Base-by-base conservation (phyloP, 768 basidiomycete species). In the Pleurotus sapidus region DNA sequence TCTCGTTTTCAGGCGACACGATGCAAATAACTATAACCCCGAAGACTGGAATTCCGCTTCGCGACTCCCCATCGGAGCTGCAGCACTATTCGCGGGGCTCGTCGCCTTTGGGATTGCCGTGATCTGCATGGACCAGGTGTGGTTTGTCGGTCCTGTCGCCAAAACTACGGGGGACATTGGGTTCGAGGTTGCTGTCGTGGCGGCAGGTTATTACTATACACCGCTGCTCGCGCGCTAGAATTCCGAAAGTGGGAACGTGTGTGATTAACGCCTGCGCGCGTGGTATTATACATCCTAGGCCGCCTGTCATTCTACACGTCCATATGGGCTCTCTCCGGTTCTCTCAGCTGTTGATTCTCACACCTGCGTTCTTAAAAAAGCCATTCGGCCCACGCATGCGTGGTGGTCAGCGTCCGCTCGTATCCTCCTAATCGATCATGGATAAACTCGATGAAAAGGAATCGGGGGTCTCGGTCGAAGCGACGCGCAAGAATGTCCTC, bases 61-160 rank as follows among this genome's bases (percentile, higher is more conserved):
- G 2, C 69, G 70, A 23, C 77, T 93, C 7, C 91, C 91, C 1
- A 77, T 79, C 24, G 91, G 91, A 0, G 62, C 77, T n/a, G 83
- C 91, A 1, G 89, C 89, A 15, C 58, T 91, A 6, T 68, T 68
- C 0, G 82, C 91, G 2, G 75, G 72, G 7, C 48, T 81, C 3
- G 67, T 78, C 49, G 78, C 84, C 2, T 84, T 87, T 51, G 83
- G 73, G 9, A 73, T 91, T 6, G 70, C 87, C 11, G 71, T 92
- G 12, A 84, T 88, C 4, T 80, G 77, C 54, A 93, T 93, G 84
- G 70, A 82, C 59, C 89, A 93, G 68, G 82, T 81, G 24, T 93
- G 88, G 89, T 93, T 83, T 63, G 73, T 77, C 0, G 91, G 91
- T 1, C 90, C 90, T 5, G 85, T 93, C 46, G 91, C 86, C 8